Conservation (phyloP, 129 eudicot genomes). For the Flaveria robusta region DNA sequence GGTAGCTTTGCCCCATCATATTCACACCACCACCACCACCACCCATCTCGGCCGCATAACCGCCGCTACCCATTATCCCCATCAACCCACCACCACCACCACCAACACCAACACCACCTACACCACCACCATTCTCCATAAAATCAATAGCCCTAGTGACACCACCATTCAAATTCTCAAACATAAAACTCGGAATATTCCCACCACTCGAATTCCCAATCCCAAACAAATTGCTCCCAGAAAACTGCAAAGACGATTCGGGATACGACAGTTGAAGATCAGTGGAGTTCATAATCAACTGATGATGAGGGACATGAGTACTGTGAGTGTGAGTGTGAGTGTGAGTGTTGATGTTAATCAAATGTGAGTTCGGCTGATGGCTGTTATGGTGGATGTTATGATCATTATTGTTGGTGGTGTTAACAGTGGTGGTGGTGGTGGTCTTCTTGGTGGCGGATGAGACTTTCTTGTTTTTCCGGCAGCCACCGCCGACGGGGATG, state of each 20-base stretch:
- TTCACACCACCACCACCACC: conserved; percentile 29
- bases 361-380: conserved; percentile 26
- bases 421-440: not conserved
- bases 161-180: conserved; percentile 31
- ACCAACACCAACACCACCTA: conserved; percentile 30
- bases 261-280: conserved; percentile 71
- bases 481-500: conserved; percentile 99
- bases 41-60: conserved; percentile 31
- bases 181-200: conserved; percentile 38
- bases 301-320: not conserved
- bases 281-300: conserved; percentile 38
- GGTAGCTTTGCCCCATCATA: conserved; percentile 35
- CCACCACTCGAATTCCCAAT: conserved; percentile 39
- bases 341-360: conserved; percentile 21
- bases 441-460: conserved; percentile 56
- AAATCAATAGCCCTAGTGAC: conserved; percentile 54
- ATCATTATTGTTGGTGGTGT: not conserved
- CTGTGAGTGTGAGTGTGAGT: conserved; percentile 11
- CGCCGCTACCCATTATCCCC: conserved; percentile 41
- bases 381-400: not conserved
- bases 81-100: conserved; percentile 35
- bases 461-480: conserved; percentile 75
- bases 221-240: conserved; percentile 43
- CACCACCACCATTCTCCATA: conserved; percentile 51
- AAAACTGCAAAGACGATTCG: conserved; percentile 45